Evolutionary conservation across 345 rosid species (phyloP), one percentile per base, ranked within the genome.

Genomic region (Rhodomyrtus tomentosa): DNA sequence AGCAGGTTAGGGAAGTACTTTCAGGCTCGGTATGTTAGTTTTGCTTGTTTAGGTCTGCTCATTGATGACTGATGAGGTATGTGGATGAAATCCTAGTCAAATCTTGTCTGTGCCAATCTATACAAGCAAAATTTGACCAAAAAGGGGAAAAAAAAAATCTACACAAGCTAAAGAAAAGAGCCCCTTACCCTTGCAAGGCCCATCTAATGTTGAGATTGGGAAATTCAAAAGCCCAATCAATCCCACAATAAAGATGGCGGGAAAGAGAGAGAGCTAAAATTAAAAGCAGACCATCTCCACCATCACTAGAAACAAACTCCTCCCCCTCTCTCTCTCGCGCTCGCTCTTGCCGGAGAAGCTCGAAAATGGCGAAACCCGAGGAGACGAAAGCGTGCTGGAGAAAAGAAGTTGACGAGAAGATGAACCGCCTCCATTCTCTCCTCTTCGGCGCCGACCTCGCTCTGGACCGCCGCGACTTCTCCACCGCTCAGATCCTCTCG

Each of bases 351-450:
- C 53, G 62, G 76, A 90, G 86, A 76, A 85, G 87, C 85, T 87
- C 58, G 49, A 87, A 73, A 29, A 91, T 89, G 91, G 89, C 55
- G 55, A 91, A 88, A 53, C 54, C 90, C 52, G 80, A 83, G 48
- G 74, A 54, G 72, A 88, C 86, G 83, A 32, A 25, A 8, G 55
- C 81, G 49, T 86, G 86, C 83, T 95, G 99, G 99, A 89, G 98
- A 52, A 93, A 92, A 88, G 91, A 92, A 82, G 92, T 94, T 50
- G 98, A 93, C 84, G 92, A 92, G 81, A 96, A 92, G 87, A 86
- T 96, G 80, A 95, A 95, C 85, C 93, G 99, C 21, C 97, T 96
- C 5, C 98, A 95, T 68, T 96, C 98, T 81, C 91, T 94, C 53
- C 92, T 89, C 50, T 95, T 94, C 87, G 98, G 99, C 25, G 93